A percentile compares a stretch with the other conserved stretches of the same genome.
Conservation (phyloP, 345 rosid species). For the Alliaria petiolata region DNA sequence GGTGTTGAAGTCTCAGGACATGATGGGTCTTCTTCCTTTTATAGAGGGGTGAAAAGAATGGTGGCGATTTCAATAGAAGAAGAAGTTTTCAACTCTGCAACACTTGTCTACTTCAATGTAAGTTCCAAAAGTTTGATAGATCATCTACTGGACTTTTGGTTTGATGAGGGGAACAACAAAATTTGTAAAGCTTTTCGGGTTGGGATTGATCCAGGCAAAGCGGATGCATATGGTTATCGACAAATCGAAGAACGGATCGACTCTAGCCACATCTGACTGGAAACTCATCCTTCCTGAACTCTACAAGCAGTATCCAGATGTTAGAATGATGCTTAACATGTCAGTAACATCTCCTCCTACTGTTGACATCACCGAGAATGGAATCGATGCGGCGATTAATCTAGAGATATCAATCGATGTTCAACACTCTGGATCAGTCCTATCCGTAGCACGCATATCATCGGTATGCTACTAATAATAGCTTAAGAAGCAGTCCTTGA, state of each 20-base stretch:
- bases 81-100: conserved; percentile 58
- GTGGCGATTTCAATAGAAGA: conserved; percentile 47
- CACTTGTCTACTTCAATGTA: conserved; percentile 63
- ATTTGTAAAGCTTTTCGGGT: background rate
- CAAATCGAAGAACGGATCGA: conserved; percentile 43
- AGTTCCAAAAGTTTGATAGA: conserved; percentile 21
- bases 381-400: conserved; percentile 39
- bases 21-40: conserved; percentile 23
- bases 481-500: background rate
- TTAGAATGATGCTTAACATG: conserved; percentile 49
- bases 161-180: conserved; percentile 9
- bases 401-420: conserved; percentile 49
- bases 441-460: conserved; percentile 59
- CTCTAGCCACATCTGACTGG: conserved; percentile 70
- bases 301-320: conserved; percentile 53
- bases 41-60: conserved; percentile 39
- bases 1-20: conserved; percentile 15
- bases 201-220: conserved; percentile 48
- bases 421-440: conserved; percentile 40
- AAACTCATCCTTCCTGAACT: conserved; percentile 54
- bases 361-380: conserved; percentile 35
- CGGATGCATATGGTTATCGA: conserved; percentile 51
- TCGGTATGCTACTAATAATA: conserved; percentile 44
- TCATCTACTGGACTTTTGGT: no score
- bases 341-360: conserved; percentile 53